A percentile compares a stretch with the other conserved stretches of the same genome.
These are phyloP conservation scores for Mimosa pudica DNA, from an alignment of 306 rosid genomes.

Conservation along the genomic window DNA sequence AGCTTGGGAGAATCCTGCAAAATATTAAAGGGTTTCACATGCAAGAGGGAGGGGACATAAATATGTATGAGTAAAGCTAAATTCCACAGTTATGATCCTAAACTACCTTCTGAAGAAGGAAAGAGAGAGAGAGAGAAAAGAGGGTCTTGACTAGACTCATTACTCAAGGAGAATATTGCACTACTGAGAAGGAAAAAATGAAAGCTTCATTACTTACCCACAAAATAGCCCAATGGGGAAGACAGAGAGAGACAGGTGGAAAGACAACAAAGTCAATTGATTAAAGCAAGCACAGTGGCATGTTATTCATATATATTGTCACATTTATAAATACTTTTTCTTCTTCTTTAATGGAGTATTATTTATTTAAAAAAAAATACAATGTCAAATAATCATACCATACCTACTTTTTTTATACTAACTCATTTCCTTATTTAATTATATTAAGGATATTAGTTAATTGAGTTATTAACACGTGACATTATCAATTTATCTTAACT, in stretches of 20 bases:
- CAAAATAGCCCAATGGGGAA: constrained; percentile 37
- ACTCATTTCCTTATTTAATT: too few relatives aligned
- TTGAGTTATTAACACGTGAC: too few relatives aligned
- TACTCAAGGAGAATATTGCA: constrained; percentile 35
- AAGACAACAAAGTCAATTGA: constrained; percentile 42
- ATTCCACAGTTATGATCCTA: constrained; percentile 43
- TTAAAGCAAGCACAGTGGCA: constrained; percentile 33
- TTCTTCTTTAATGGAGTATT: background rate
- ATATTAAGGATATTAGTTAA: too few relatives aligned
- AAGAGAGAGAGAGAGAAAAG: background rate
- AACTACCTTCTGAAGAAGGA: constrained; percentile 30
- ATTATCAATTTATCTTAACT: too few relatives aligned
- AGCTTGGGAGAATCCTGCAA: constrained; percentile 27
- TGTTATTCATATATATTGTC: constrained; percentile 14
- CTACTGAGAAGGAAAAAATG: constrained; percentile 25
- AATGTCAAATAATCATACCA: too few relatives aligned
- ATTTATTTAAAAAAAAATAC: too few relatives aligned
- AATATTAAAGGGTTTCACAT: constrained; percentile 44
- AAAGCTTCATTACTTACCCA: constrained; percentile 44
- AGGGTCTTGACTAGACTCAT: constrained; percentile 7
- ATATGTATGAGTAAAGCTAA: constrained; percentile 45
- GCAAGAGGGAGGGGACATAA: constrained; percentile 30
- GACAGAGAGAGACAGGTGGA: constrained; percentile 27
- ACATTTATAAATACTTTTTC: constrained; percentile 32
- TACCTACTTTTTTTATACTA: too few relatives aligned